Evolutionary conservation across 1,284 basidiomycete species (phyloP).

Genomic region (Cryptococcus jaspeensis): DNA sequence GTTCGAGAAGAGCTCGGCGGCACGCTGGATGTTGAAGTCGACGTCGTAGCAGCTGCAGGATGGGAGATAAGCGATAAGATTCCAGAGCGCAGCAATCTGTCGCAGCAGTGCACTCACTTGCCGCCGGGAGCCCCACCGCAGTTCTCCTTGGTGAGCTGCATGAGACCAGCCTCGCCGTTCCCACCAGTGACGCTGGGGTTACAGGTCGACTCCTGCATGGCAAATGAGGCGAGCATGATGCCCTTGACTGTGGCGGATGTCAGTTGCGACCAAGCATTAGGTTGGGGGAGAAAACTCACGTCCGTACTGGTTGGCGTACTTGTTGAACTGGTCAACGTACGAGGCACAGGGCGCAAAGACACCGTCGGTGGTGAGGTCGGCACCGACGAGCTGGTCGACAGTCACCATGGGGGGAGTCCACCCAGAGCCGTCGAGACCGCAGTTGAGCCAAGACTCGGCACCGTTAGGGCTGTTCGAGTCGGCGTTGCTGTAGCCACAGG

Average conservation of each 20-base stretch:
- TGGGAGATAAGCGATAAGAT: neutral
- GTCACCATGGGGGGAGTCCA: slow-evolving; percentile 53
- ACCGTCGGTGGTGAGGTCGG: slow-evolving; percentile 59
- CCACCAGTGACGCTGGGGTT: slow-evolving; percentile 68
- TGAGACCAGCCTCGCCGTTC: slow-evolving; percentile 74
- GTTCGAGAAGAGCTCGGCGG: slow-evolving; percentile 31
- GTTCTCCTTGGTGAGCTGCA: slow-evolving; percentile 81
- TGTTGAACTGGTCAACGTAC: slow-evolving; percentile 63
- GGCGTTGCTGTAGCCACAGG: slow-evolving; percentile 38
- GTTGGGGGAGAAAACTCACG: slow-evolving; percentile 45
- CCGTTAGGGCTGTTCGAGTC: slow-evolving; percentile 65
- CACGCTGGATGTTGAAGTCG: slow-evolving; percentile 60
- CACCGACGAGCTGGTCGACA: slow-evolving; percentile 57
- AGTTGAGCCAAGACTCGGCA: slow-evolving; percentile 71
- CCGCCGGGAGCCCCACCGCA: slow-evolving; percentile 54
- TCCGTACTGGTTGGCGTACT: slow-evolving; percentile 59
- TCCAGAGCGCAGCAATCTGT: neutral
- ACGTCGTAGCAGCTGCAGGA: slow-evolving; percentile 34
- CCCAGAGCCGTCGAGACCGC: slow-evolving; percentile 59
- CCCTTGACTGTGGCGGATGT: slow-evolving; percentile 56
- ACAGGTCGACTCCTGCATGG: slow-evolving; percentile 77
- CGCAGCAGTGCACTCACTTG: slow-evolving; percentile 14
- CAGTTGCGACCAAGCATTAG: neutral
- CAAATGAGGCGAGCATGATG: slow-evolving; percentile 77
- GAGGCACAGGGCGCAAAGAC: slow-evolving; percentile 64